phyloP scores from a whole-genome alignment of 192 early-diverging fungal genomes.

The Phlyctochytrium planicorne region DNA sequence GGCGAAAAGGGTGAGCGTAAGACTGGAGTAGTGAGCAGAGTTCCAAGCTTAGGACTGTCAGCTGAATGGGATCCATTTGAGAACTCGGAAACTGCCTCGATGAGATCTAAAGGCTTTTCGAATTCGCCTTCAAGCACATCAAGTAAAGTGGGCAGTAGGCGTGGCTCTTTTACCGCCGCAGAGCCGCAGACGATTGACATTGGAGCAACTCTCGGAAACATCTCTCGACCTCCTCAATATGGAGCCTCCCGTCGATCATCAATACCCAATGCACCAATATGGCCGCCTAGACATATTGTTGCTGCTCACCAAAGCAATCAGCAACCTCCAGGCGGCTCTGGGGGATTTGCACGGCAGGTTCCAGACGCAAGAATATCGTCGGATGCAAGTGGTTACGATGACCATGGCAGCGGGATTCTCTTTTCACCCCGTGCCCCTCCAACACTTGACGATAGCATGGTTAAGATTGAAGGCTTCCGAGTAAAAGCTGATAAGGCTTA shows the following conservation, averaged over 20 bases:
- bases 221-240: neutral
- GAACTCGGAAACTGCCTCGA: neutral
- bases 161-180: neutral
- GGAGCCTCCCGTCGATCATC: neutral
- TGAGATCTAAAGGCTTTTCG: neutral
- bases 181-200: neutral
- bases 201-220: neutral
- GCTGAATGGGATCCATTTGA: constrained; percentile 38
- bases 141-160: neutral
- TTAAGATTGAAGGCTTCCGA: too few species aligned
- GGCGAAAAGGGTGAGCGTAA: constrained; percentile 42
- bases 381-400: too few species aligned
- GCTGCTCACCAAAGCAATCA: too few species aligned
- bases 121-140: neutral
- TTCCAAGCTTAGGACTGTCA: constrained; percentile 29
- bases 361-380: too few species aligned
- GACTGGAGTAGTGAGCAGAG: constrained; percentile 25
- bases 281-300: neutral
- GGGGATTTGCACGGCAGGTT: too few species aligned
- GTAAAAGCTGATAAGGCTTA: too few species aligned
- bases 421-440: too few species aligned
- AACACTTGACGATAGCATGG: too few species aligned
- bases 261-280: constrained; percentile 3
- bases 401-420: too few species aligned
- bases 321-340: too few species aligned